A percentile compares a stretch with the other conserved stretches of the same genome.
phyloP scores from a whole-genome alignment of 768 basidiomycete species.

The Russula abietina region DNA sequence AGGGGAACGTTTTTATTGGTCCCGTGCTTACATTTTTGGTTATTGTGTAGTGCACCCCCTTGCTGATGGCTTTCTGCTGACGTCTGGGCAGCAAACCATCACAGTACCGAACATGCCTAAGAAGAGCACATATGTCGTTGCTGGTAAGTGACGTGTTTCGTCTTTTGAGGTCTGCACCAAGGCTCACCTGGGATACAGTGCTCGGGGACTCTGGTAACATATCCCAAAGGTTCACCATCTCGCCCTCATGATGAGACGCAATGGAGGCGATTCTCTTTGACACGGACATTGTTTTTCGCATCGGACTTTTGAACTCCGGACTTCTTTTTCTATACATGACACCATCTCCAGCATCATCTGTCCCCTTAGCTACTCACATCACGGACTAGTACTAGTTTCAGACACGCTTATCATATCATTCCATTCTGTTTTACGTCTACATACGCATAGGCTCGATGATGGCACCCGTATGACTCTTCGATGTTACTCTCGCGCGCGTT shows the following conservation, averaged over 20 bases:
- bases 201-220: slow-evolving; percentile 44
- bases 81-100: background rate
- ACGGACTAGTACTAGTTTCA: slow-evolving; percentile 1
- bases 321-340: background rate
- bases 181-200: slow-evolving; percentile 29
- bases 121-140: slow-evolving; percentile 1
- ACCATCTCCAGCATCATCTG: background rate
- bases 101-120: background rate
- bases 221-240: slow-evolving; percentile 30
- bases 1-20: no score
- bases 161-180: background rate
- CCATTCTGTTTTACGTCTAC: slow-evolving; percentile 6
- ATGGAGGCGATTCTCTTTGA: background rate
- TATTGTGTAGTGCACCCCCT: slow-evolving; percentile 4
- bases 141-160: slow-evolving; percentile 6
- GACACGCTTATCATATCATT: slow-evolving; percentile 8
- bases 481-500: background rate
- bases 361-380: slow-evolving; percentile 7
- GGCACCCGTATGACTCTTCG: background rate
- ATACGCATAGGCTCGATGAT: background rate
- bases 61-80: background rate
- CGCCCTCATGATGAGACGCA: background rate
- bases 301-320: slow-evolving; percentile 2
- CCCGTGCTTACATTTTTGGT: background rate
- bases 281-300: slow-evolving; percentile 1